Conservation (phyloP, 306 rosid genomes). For the Echinosophora koreensis region DNA sequence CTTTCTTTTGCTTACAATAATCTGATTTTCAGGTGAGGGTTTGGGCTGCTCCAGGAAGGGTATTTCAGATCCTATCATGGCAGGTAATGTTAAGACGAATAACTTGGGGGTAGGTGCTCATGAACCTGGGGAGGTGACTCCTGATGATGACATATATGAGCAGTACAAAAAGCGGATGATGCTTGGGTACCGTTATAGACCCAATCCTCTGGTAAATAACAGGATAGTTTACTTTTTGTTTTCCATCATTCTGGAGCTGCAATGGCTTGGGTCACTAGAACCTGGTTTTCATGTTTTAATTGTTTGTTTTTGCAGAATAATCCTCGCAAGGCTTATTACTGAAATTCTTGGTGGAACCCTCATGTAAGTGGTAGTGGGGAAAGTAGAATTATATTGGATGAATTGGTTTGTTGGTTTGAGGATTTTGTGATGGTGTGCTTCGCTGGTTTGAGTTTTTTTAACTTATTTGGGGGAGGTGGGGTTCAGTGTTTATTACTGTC, state of each 20-base stretch:
- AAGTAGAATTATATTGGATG: too few relatives aligned
- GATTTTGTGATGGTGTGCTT: constrained; percentile 41
- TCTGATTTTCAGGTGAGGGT: constrained; percentile 80
- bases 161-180: constrained; percentile 99
- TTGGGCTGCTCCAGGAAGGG: constrained; percentile 92
- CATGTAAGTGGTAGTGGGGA: constrained; percentile 13
- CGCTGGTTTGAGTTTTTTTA: too few relatives aligned
- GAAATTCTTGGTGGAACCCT: constrained; percentile 46
- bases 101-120: constrained; percentile 98
- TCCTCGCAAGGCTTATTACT: constrained; percentile 96
- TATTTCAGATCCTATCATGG: constrained; percentile 91
- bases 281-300: not conserved
- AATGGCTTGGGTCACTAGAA: not conserved
- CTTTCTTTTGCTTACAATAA: constrained; percentile 36
- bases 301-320: constrained; percentile 69
- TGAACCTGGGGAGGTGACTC: constrained; percentile 89
- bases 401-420: too few relatives aligned
- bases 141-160: constrained; percentile 96
- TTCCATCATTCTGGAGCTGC: not conserved
- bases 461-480: too few relatives aligned
- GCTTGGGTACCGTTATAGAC: constrained; percentile 97
- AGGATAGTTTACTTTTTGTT: not conserved
- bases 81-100: constrained; percentile 84
- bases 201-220: constrained; percentile 87
- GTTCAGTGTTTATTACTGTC: not conserved